Conservation (phyloP, 768 basidiomycete genomes). For the Trametes cingulata region DNA sequence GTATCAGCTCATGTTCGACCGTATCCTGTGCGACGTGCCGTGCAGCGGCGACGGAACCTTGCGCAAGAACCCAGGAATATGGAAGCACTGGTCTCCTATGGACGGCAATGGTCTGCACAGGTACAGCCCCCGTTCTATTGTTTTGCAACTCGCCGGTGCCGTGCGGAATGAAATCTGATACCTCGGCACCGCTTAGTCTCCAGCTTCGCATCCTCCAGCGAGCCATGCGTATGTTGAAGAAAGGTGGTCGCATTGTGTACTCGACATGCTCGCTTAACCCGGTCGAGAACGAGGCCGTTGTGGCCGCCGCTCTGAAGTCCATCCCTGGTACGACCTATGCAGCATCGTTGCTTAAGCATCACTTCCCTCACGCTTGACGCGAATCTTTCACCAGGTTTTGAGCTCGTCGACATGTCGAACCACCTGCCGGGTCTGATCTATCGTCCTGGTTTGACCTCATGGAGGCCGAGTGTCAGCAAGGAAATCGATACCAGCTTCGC, state of each 20-base stretch:
- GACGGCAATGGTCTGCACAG: slow-evolving; percentile 91
- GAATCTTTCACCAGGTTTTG: slow-evolving; percentile 52
- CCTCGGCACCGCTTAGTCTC: slow-evolving; percentile 50
- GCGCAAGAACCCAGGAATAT: slow-evolving; percentile 92
- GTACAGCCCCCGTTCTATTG: slow-evolving; percentile 43
- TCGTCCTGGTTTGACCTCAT: slow-evolving; percentile 71
- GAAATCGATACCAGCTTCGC: slow-evolving; percentile 50
- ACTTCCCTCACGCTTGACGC: background rate
- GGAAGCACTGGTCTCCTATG: slow-evolving; percentile 87
- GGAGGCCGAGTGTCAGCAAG: slow-evolving; percentile 74
- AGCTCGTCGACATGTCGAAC: slow-evolving; percentile 77
- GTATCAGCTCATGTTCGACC: slow-evolving; percentile 76
- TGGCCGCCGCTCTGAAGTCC: slow-evolving; percentile 76
- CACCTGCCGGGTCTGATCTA: slow-evolving; percentile 71
- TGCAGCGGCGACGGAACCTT: slow-evolving; percentile 97
- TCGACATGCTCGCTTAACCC: slow-evolving; percentile 98
- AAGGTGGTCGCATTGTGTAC: slow-evolving; percentile 92
- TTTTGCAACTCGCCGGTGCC: background rate
- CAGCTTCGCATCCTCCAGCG: slow-evolving; percentile 92
- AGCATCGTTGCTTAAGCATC: background rate
- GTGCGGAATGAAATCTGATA: background rate
- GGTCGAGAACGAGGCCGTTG: slow-evolving; percentile 94
- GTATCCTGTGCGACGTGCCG: slow-evolving; percentile 95
- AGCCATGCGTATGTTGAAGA: slow-evolving; percentile 86
- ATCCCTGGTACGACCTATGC: slow-evolving; percentile 55